Conservation (phyloP, 83 land plant species). For the Larix sibirica region DNA sequence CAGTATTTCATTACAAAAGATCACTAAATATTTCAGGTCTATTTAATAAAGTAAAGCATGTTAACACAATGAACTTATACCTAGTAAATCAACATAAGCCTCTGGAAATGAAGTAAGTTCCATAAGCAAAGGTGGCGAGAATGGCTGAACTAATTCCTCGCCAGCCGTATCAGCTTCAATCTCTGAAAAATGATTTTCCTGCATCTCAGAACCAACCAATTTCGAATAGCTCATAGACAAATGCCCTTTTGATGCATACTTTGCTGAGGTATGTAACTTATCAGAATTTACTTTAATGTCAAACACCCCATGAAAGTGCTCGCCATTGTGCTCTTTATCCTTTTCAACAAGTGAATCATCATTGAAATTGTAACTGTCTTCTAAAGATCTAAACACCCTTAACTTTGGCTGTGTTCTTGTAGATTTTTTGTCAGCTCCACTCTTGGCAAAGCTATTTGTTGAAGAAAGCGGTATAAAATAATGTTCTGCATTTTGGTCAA, state of each 20-base stretch:
- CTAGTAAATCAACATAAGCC: constrained; percentile 24
- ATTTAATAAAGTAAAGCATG: neutral
- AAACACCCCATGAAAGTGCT: neutral
- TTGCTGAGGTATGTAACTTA: neutral
- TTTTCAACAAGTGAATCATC: neutral
- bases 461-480: neutral
- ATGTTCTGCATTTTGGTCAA: constrained; percentile 9
- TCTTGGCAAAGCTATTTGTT: neutral
- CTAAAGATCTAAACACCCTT: neutral
- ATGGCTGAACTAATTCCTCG: constrained; percentile 6
- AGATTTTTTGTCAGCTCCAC: constrained; percentile 11
- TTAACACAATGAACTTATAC: constrained; percentile 1
- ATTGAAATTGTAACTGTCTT: neutral
- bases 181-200: neutral
- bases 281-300: neutral
- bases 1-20: neutral
- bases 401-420: constrained; percentile 27
- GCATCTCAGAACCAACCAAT: neutral
- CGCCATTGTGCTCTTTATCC: neutral
- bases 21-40: neutral
- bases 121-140: constrained; percentile 17
- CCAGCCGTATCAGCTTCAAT: neutral
- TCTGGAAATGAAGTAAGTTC: constrained; percentile 4
- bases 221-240: neutral
- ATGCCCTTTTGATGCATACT: constrained; percentile 1